Conservation (phyloP, 805 yeast genomes). For the Wickerhamomyces xylosicus region DNA sequence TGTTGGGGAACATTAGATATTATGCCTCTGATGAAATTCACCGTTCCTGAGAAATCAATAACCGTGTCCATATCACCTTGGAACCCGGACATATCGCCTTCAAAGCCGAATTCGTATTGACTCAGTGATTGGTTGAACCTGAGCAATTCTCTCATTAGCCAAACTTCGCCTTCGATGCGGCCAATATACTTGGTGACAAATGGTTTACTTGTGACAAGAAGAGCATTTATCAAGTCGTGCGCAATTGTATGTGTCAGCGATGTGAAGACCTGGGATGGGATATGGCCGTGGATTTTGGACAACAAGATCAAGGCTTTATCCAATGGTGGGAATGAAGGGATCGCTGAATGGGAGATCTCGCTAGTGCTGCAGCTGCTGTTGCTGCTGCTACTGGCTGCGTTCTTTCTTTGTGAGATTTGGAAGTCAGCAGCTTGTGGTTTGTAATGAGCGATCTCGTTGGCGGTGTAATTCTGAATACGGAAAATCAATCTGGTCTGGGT, state of each 20-base stretch:
- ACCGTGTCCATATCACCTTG: conserved; percentile 37
- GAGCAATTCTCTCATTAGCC: conserved; percentile 63
- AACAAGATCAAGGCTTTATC: conserved; percentile 57
- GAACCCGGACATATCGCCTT: conserved; percentile 27
- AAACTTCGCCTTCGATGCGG: conserved; percentile 26
- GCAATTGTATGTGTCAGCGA: conserved; percentile 83
- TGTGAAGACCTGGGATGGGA: conserved; percentile 72
- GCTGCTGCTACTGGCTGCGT: conserved; percentile 5
- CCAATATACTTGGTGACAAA: not conserved
- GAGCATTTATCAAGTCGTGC: conserved; percentile 59
- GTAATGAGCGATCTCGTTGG: conserved; percentile 55
- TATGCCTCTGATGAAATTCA: conserved; percentile 35
- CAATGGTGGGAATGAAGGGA: conserved; percentile 56
- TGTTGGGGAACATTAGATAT: conserved; percentile 18
- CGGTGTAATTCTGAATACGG: conserved; percentile 65
- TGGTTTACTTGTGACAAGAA: not conserved
- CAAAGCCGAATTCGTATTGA: conserved; percentile 72
- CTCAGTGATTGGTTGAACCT: conserved; percentile 59
- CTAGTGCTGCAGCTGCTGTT: conserved; percentile 9
- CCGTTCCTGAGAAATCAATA: conserved; percentile 74
- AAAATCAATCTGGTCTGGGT: conserved; percentile 75
- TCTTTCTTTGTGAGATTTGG: conserved; percentile 38
- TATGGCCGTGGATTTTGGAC: conserved; percentile 69
- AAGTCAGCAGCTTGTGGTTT: conserved; percentile 62
- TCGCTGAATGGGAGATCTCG: conserved; percentile 18